Evolutionary conservation across 2,329 filamentous ascomycete genomes (phyloP).

Genomic region (Cryoendolithus antarcticus): DNA sequence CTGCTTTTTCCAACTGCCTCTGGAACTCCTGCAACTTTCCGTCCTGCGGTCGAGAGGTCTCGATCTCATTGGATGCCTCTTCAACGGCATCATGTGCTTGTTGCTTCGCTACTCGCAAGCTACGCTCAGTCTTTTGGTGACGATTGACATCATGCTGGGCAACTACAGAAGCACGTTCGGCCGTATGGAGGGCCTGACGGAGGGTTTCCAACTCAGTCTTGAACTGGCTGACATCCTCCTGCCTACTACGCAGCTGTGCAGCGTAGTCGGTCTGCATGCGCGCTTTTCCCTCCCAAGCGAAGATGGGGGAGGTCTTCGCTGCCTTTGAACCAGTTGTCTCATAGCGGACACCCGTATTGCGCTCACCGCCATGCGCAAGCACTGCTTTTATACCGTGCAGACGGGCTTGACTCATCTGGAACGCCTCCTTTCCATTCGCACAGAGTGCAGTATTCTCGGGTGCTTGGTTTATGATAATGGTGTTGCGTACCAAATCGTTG

Average conservation of each 20-base stretch:
- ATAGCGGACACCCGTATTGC: conserved; percentile 49
- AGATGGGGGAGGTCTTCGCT: conserved; percentile 40
- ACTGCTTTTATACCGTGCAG: conserved; percentile 62
- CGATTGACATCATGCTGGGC: conserved; percentile 12
- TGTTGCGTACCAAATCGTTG: conserved; percentile 62
- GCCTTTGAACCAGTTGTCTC: conserved; percentile 37
- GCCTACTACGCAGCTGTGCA: conserved; percentile 27
- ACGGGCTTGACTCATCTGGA: conserved; percentile 50
- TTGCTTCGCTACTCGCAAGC: conserved; percentile 41
- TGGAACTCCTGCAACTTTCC: conserved; percentile 36
- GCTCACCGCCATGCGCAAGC: conserved; percentile 52
- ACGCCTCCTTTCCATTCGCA: conserved; percentile 52
- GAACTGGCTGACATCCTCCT: conserved; percentile 23
- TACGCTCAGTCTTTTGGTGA: conserved; percentile 34
- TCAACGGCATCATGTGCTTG: conserved; percentile 49
- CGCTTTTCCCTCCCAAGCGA: conserved; percentile 40
- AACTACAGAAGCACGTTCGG: conserved; percentile 33
- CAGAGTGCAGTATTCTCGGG: conserved; percentile 82
- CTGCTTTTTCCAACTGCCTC: conserved; percentile 42
- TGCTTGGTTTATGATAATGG: conserved; percentile 67
- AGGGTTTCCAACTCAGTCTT: conserved; percentile 40
- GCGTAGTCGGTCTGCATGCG: conserved; percentile 39
- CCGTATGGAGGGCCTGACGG: conserved; percentile 37
- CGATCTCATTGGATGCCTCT: conserved; percentile 54
- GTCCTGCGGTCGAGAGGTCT: conserved; percentile 48